Percentiles rank a stretch among this genome's conserved stretches.
phyloP scores from a whole-genome alignment of 805 yeast species.

The Ogataea henricii region DNA sequence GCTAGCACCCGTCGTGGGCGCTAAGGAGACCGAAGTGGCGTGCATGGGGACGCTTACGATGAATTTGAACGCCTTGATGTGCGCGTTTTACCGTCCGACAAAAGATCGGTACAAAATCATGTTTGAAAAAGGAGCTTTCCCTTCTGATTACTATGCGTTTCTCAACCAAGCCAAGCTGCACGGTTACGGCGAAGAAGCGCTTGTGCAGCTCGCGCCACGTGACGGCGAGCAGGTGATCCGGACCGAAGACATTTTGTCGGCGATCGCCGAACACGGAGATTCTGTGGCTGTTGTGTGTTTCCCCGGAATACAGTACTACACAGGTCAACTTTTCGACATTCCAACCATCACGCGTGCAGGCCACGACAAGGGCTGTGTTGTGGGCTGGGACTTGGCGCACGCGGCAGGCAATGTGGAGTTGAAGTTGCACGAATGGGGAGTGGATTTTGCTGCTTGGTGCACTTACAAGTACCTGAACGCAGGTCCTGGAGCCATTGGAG shows the following conservation, averaged over 20 bases:
- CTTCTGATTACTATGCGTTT: slow-evolving; percentile 89
- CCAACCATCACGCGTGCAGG: slow-evolving; percentile 65
- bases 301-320: slow-evolving; percentile 88
- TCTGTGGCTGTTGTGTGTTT: slow-evolving; percentile 73
- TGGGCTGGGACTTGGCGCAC: slow-evolving; percentile 96
- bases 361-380: slow-evolving; percentile 52
- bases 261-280: slow-evolving; percentile 57
- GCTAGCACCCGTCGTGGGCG: slow-evolving; percentile 78
- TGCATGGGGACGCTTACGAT: slow-evolving; percentile 84
- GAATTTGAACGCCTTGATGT: slow-evolving; percentile 73
- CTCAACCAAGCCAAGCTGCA: slow-evolving; percentile 67
- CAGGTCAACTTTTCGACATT: slow-evolving; percentile 87
- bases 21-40: slow-evolving; percentile 74
- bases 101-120: slow-evolving; percentile 64
- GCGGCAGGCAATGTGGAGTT: slow-evolving; percentile 87
- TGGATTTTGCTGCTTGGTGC: slow-evolving; percentile 95
- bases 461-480: slow-evolving; percentile 87
- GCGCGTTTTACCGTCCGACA: slow-evolving; percentile 72
- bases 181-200: slow-evolving; percentile 52
- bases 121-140: slow-evolving; percentile 87
- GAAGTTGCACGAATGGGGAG: slow-evolving; percentile 80
- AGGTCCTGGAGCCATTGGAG: slow-evolving; percentile 94
- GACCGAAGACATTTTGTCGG: slow-evolving; percentile 61
- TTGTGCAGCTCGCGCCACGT: slow-evolving; percentile 67
- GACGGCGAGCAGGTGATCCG: slow-evolving; percentile 55